Base-by-base conservation (phyloP, 306 rosid genomes). In the Lagenaria siceraria region DNA sequence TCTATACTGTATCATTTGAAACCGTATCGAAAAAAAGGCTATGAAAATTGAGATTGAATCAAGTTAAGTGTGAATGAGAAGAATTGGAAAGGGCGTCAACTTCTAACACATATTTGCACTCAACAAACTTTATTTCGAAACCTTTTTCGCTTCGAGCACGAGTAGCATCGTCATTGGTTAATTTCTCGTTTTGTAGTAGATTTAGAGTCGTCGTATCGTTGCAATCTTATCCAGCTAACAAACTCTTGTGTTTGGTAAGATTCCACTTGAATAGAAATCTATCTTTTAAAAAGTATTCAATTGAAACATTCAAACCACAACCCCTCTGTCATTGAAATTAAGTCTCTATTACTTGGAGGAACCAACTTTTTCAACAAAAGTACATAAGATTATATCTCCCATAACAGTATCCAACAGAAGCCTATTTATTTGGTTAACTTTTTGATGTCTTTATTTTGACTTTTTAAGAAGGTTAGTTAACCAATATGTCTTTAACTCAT, bases 371-470 rank as follows among this genome's bases (percentile, higher is more conserved):
- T 72, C 60, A 72, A 72, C 60, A 49, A 48, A 72, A 46, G 25
- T 27, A 27, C 42, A 46, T 48, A 27, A 25, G 59, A 48, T n/a
- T 71, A 46, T 27, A 72, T 78, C 88, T 80, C 83, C 86, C 36
- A 62, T 65, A 75, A 76, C 15, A 72, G 60, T 49, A 49, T 48
- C 22, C 60, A 48, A 71, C 59, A 71, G 18, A 27, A 48, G 8
- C 7, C 55, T 71, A 17, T 49, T 72, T 55, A 49, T 72, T 72
- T 49, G 56, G 60, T 49, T 48, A 4, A 49, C 59, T 72, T 48
- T 48, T 72, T 48, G 13, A 49, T 70, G 56, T 46, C 7, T 24
- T 46, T 42, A 8, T 70, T 22, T 70, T 70, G 53, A 42, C 36
- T 24, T 42, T 69, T 42, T 52, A 18, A 46, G 56, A 42, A 46